These are phyloP conservation scores for Cyphellophora attinorum DNA, from an alignment of 2,329 filamentous ascomycete species.

Conservation along the genomic window DNA sequence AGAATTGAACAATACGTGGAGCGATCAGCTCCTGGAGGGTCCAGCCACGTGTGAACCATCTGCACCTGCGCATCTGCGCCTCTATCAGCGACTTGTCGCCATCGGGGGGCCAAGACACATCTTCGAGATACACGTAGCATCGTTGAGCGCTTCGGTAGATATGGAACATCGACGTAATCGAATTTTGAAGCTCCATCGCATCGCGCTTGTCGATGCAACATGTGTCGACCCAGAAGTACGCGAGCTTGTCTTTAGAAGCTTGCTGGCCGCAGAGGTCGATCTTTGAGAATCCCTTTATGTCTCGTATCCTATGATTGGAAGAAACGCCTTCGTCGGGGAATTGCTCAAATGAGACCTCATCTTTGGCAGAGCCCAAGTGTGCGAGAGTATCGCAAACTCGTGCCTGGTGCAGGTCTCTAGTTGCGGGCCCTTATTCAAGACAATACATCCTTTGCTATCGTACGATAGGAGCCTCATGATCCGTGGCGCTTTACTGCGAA, in stretches of 20 bases:
- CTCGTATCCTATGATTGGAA: too few relatives aligned
- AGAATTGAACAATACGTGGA: constrained; percentile 8
- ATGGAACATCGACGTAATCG: constrained; percentile 14
- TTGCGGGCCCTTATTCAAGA: too few relatives aligned
- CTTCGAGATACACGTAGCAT: constrained; percentile 11
- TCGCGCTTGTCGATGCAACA: constrained; percentile 18
- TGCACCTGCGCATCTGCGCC: constrained; percentile 3
- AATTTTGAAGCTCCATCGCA: constrained; percentile 13
- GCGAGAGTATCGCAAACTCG: constrained; percentile 17
- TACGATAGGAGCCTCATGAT: too few relatives aligned
- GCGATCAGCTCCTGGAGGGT: constrained; percentile 11
- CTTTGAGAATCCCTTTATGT: constrained; percentile 3
- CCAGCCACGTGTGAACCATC: constrained; percentile 9
- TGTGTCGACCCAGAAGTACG: constrained; percentile 20
- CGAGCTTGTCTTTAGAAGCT: constrained; percentile 2
- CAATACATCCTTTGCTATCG: too few relatives aligned
- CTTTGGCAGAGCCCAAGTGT: constrained; percentile 14
- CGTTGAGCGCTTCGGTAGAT: constrained; percentile 13
- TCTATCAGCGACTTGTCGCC: constrained; percentile 2
- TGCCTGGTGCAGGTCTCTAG: too few relatives aligned
- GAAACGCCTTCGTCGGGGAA: constrained; percentile 2
- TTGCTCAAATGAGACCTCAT: constrained; percentile 9
- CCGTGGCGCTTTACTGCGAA: too few relatives aligned
- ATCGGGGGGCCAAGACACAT: constrained; percentile 4
- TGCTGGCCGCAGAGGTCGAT: constrained; percentile 5